These are phyloP conservation scores for Cordyceps fumosorosea DNA, from an alignment of 2,329 filamentous ascomycete species.

Conservation along the genomic window DNA sequence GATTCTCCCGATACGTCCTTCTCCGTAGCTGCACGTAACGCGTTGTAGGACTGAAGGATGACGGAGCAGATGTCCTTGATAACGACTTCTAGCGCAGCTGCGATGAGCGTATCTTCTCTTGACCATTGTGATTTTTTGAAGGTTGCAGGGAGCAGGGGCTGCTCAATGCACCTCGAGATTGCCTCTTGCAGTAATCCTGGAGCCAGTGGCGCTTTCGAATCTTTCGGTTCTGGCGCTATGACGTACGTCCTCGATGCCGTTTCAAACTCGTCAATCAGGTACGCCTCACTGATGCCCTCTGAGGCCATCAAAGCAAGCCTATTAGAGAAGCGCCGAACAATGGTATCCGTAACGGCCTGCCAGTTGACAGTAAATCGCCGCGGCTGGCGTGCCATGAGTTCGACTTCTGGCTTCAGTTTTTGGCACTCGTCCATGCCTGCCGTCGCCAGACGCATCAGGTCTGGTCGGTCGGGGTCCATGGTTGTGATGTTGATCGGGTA, in stretches of 20 bases:
- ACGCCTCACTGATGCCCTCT: constrained; percentile 19
- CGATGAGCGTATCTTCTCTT: constrained; percentile 13
- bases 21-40: neutral
- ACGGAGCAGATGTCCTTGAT: constrained; percentile 12
- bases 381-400: constrained; percentile 31
- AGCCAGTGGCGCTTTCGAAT: constrained; percentile 5
- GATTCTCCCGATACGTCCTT: neutral
- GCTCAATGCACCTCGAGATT: neutral
- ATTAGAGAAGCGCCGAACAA: constrained; percentile 55
- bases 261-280: constrained; percentile 31
- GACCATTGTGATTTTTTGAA: neutral
- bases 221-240: constrained; percentile 26
- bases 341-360: constrained; percentile 60
- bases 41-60: constrained; percentile 11
- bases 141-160: neutral
- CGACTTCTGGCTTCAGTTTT: constrained; percentile 37
- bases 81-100: constrained; percentile 8
- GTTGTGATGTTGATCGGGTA: constrained; percentile 45
- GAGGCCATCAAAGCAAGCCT: constrained; percentile 39
- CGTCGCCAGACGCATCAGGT: constrained; percentile 27
- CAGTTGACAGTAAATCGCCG: constrained; percentile 43
- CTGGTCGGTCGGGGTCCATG: constrained; percentile 25
- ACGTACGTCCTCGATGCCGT: constrained; percentile 36
- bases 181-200: neutral
- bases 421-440: constrained; percentile 25